These are phyloP conservation scores for Candolleomyces efflorescens DNA, from an alignment of 768 basidiomycete species.

Conservation along the genomic window DNA sequence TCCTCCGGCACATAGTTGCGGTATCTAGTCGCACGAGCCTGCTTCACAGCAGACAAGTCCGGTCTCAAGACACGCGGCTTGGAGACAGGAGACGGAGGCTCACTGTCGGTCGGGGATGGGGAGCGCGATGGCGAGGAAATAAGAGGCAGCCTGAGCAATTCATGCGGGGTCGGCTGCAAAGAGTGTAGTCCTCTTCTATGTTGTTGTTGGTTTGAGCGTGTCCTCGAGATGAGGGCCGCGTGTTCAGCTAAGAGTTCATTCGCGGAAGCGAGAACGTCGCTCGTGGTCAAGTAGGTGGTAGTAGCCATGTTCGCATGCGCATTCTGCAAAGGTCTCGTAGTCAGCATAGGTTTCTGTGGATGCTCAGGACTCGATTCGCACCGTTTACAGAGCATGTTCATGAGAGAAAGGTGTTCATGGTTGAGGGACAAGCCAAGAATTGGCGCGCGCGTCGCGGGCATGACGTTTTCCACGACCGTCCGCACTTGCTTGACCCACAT, in stretches of 20 bases:
- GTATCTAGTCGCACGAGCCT: conserved; percentile 66
- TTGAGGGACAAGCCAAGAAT: too few species aligned
- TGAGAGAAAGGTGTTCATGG: too few species aligned
- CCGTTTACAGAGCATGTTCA: too few species aligned
- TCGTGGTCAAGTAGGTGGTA: conserved; percentile 24
- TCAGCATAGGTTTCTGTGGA: too few species aligned
- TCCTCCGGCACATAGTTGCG: conserved; percentile 87
- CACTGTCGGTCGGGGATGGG: conserved; percentile 43
- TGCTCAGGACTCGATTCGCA: too few species aligned
- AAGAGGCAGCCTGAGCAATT: conserved; percentile 52
- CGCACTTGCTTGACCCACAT: not conserved
- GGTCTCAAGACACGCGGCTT: conserved; percentile 23
- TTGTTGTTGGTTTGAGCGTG: conserved; percentile 51
- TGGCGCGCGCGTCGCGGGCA: too few species aligned
- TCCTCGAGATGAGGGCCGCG: conserved; percentile 49
- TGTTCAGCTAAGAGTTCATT: conserved; percentile 65
- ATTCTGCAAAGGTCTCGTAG: not conserved
- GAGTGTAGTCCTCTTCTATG: conserved; percentile 54
- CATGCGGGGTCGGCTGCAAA: conserved; percentile 51
- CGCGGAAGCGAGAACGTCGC: conserved; percentile 54
- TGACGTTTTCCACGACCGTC: too few species aligned
- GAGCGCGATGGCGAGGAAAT: conserved; percentile 56
- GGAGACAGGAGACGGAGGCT: conserved; percentile 41
- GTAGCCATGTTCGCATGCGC: not conserved
- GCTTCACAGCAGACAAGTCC: conserved; percentile 62